A percentile compares a stretch with the other conserved stretches of the same genome.
phyloP scores from a whole-genome alignment of 2,329 filamentous ascomycete genomes.

The Tolypocladium sp. region DNA sequence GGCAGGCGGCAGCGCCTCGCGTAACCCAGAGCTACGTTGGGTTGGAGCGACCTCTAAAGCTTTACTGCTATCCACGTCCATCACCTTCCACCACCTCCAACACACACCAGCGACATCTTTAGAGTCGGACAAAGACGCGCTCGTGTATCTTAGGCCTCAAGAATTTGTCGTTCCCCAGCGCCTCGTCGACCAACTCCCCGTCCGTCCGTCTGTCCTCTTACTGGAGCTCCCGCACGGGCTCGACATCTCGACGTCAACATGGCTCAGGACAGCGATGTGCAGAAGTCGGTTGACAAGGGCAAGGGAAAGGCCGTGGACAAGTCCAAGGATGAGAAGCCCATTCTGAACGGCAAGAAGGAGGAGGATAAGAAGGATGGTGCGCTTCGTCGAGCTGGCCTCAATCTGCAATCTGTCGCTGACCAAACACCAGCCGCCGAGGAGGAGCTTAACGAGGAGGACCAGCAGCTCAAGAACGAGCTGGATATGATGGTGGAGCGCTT shows the following conservation, averaged over 20 bases:
- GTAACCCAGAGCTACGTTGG: constrained; percentile 30
- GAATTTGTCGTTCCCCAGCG: not conserved
- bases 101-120: not conserved
- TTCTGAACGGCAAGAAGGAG: constrained; percentile 68
- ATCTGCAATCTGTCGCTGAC: constrained; percentile 12
- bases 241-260: constrained; percentile 45
- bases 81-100: constrained; percentile 23
- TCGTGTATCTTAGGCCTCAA: not conserved
- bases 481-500: constrained; percentile 96
- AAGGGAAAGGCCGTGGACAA: constrained; percentile 84
- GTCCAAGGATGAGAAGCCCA: constrained; percentile 59
- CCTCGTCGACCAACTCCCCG: not conserved
- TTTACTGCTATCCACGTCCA: constrained; percentile 26
- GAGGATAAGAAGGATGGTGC: constrained; percentile 51
- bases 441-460: constrained; percentile 95
- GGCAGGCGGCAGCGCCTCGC: constrained; percentile 35
- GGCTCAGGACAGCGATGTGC: constrained; percentile 88
- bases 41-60: constrained; percentile 14
- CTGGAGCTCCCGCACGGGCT: constrained; percentile 16
- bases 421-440: constrained; percentile 43
- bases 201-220: constrained; percentile 3
- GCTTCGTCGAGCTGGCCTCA: constrained; percentile 12
- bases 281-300: constrained; percentile 82
- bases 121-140: not conserved
- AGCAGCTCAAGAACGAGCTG: constrained; percentile 95